Base-by-base conservation (phyloP, 2,329 filamentous ascomycete genomes). In the Beauveria varroae region DNA sequence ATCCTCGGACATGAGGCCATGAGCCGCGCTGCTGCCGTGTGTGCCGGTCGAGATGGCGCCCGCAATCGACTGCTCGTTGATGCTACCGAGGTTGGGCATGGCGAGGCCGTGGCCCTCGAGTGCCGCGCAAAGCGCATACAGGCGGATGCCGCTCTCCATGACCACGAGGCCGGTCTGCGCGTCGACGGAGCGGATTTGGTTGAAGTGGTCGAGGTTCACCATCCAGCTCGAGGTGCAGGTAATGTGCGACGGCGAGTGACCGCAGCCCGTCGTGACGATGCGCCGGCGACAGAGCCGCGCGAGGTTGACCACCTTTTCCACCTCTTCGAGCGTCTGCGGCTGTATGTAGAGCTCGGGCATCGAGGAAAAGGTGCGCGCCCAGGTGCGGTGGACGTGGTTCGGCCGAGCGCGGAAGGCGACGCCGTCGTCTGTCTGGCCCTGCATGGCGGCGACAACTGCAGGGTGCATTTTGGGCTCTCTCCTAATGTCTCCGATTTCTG, bases 161-260 rank as follows among this genome's bases (percentile, higher is more conserved):
- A 86, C 85, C 58, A 96, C 84, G 8, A 89, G 75, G 57, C 86
- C 83, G 12, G 81, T 86, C 44, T 83, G 79, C 57, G 74, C 75
- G 70, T 96, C 86, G 54, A 96, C 80, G 8, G 85, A 81, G 55
- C 96, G 71, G 34, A 98, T 82, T 59, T 83, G 79, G 70, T 85
- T 86, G 76, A 90, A 91, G 65, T 89, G 82, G 78, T 99, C 95
- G 64, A 99, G 84, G 73, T 97, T 98, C 67, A 98, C 80, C 71
- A 97, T 86, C 95, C 95, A 98, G 65, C 89, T 90, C 18, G 90
- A 95, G 5, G 93, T 96, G 75, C 91, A 96, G 5, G 93, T 98
- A 49, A 99, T 78, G 70, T 93, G 89, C 65, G 89, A 96, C 8
- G 93, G 95, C 60, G 93, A 97, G 78, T 99, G 93, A 61, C 87